Evolutionary conservation across 371 early-diverging fungal species (phyloP), one percentile per base, ranked within the genome.

Genomic region (Thermomucor indicae-seudaticae): DNA sequence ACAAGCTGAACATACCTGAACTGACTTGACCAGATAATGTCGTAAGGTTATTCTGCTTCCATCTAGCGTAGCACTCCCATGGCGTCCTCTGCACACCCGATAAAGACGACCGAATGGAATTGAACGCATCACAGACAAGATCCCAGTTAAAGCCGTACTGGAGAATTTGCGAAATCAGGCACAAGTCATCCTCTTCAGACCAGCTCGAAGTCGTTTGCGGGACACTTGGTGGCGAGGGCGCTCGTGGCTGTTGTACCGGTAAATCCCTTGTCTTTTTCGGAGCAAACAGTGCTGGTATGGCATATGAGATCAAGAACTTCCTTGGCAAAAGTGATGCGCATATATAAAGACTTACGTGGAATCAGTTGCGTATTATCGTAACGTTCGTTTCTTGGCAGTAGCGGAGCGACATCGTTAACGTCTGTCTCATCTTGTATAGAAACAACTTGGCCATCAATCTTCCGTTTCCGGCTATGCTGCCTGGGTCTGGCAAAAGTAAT

Each of bases 71-170:
- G 51, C 80, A 87, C 24, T 88, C 88, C 75, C 83, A 87, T 14
- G 84, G 70, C 8, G 78, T 75, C n/a, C 86, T 67, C 20, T 63
- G 65, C 41, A 75, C 76, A 0, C 77, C 72, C 23, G 60, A 62
- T 11, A 81, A 67, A 1, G 82, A 71, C 16, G 68, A 55, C 12
- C 83, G 78, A 17, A 67, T 58, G 1, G 76, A 59, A 49, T 78
- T 78, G 43, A 83, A 73, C 6, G 84, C 55, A 34, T 85, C 86
- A 1, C 79, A 62, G 5, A 89, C 75, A 11, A 86, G 54, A 10
- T 72, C 74, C 89, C 89, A 90, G 49, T 90, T 90, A 61, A 73
- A 81, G 29, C 75, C 66, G 51, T 75, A 83, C 16, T 79, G 72
- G 25, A 67, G 48, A 47, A 83, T 80, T 5, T 84, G 59, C 11